A percentile compares a stretch with the other conserved stretches of the same genome.
phyloP scores from a whole-genome alignment of 495 filamentous ascomycete species.

The Penicillium antarcticum region DNA sequence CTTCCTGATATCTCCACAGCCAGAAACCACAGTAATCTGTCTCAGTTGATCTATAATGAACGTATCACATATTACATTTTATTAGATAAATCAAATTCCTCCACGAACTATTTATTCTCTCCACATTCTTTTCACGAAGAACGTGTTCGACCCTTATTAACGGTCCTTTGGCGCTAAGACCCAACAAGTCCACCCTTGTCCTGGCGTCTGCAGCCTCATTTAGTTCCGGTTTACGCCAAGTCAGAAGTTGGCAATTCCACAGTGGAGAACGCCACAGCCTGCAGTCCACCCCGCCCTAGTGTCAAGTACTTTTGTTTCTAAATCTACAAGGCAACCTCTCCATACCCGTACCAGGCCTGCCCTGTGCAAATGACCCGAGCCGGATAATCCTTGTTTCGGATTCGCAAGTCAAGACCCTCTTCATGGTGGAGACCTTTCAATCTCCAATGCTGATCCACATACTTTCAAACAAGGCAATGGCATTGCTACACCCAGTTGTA shows the following conservation, averaged over 20 bases:
- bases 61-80: neutral
- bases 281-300: neutral
- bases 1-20: too few species aligned
- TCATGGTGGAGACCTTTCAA: neutral
- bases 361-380: neutral
- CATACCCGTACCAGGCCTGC: too few species aligned
- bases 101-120: too few species aligned
- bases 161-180: too few species aligned
- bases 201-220: neutral
- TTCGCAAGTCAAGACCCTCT: neutral
- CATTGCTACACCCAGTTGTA: neutral
- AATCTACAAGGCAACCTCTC: too few species aligned
- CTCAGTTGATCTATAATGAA: neutral
- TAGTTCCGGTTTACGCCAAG: neutral
- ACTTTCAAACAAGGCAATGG: neutral
- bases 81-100: neutral
- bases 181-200: neutral
- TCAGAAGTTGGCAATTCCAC: neutral
- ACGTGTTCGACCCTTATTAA: neutral
- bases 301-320: neutral
- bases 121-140: neutral
- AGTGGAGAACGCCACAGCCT: constrained; percentile 4
- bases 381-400: neutral
- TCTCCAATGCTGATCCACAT: neutral
- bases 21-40: too few species aligned